A percentile compares a stretch with the other conserved stretches of the same genome.
phyloP scores from a whole-genome alignment of 2,329 filamentous ascomycete genomes.

The Sarocladium kiliense region DNA sequence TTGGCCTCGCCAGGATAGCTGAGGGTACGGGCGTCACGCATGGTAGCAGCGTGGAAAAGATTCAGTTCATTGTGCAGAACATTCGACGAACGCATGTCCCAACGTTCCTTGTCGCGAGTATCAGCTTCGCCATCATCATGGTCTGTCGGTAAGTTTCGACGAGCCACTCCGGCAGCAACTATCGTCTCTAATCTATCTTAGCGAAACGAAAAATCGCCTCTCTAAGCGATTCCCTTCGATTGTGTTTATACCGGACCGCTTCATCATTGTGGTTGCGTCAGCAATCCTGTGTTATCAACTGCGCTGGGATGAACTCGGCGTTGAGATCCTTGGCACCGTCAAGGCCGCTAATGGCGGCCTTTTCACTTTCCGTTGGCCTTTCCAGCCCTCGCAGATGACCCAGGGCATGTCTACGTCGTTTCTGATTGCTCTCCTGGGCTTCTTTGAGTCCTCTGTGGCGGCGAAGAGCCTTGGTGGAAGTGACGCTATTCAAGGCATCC shows the following conservation, averaged over 20 bases:
- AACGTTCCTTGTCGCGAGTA: constrained; percentile 70
- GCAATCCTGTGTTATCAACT: constrained; percentile 73
- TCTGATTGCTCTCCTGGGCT: constrained; percentile 90
- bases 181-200: constrained; percentile 24
- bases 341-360: constrained; percentile 64
- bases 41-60: constrained; percentile 80
- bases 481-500: constrained; percentile 70
- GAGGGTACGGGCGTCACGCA: constrained; percentile 64
- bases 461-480: constrained; percentile 78
- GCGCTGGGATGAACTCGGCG: constrained; percentile 72
- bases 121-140: constrained; percentile 86
- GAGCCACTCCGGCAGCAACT: not conserved
- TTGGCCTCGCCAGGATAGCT: constrained; percentile 67
- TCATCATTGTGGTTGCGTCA: constrained; percentile 80
- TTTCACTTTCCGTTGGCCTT: constrained; percentile 84
- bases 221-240: constrained; percentile 75
- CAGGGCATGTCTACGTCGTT: constrained; percentile 90
- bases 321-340: constrained; percentile 79
- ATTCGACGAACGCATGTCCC: constrained; percentile 62
- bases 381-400: constrained; percentile 67
- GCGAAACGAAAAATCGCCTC: constrained; percentile 74
- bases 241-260: constrained; percentile 87
- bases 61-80: constrained; percentile 72
- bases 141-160: constrained; percentile 63
- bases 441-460: constrained; percentile 95